Conservation (phyloP, 1,139 yeast species). For the Debaryomyces coudertii region DNA sequence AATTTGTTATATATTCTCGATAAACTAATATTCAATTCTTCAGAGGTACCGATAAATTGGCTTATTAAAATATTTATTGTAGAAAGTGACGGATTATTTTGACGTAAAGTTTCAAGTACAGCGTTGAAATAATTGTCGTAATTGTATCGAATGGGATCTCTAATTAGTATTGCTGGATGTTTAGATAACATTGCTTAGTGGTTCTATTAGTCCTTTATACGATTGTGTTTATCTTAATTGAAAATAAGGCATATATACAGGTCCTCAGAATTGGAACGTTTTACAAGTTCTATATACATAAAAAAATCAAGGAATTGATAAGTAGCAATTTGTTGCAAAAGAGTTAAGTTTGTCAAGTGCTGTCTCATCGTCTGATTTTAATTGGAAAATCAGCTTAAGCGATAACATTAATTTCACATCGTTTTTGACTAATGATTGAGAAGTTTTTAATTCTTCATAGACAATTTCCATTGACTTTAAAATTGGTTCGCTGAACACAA, state of each 20-base stretch:
- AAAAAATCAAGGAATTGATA: not conserved
- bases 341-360: slow-evolving; percentile 17
- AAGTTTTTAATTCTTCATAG: slow-evolving; percentile 22
- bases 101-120: slow-evolving; percentile 16
- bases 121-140: slow-evolving; percentile 26
- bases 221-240: not conserved
- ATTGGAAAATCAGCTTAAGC: slow-evolving; percentile 22
- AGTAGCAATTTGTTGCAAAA: slow-evolving; percentile 11
- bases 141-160: slow-evolving; percentile 28
- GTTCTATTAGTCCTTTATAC: not conserved
- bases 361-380: slow-evolving; percentile 20
- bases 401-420: slow-evolving; percentile 25
- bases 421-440: slow-evolving; percentile 17
- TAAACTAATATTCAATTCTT: slow-evolving; percentile 30
- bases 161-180: slow-evolving; percentile 27
- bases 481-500: slow-evolving; percentile 23
- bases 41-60: slow-evolving; percentile 21
- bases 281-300: slow-evolving; percentile 6
- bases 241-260: slow-evolving; percentile 1
- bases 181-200: slow-evolving; percentile 8
- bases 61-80: slow-evolving; percentile 31
- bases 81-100: not conserved
- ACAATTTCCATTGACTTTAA: slow-evolving; percentile 27
- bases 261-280: slow-evolving; percentile 1
- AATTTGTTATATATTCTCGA: slow-evolving; percentile 29